phyloP scores from a whole-genome alignment of 192 early-diverging fungal species.

The Rhizoclosmatium globosum region DNA sequence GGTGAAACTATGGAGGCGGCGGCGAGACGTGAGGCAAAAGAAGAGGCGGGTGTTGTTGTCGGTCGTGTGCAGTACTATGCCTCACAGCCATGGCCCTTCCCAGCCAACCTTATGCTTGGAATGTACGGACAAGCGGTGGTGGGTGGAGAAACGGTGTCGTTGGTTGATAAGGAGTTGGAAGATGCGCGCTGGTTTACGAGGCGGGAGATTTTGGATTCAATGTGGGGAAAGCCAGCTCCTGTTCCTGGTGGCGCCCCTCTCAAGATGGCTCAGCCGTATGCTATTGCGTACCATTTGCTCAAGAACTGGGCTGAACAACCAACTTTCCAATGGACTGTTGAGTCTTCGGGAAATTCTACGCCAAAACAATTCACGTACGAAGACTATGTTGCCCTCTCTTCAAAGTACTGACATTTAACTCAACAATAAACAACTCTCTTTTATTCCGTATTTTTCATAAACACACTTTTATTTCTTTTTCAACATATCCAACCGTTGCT shows the following conservation, averaged over 20 bases:
- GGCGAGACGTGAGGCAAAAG: slow-evolving; percentile 54
- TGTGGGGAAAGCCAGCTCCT: not conserved
- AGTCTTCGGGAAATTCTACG: not conserved
- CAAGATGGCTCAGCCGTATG: slow-evolving; percentile 17
- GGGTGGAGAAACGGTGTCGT: slow-evolving; percentile 28
- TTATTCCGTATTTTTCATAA: not conserved
- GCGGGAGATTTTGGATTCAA: slow-evolving; percentile 38
- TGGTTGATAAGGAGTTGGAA: slow-evolving; percentile 53
- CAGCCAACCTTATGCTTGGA: slow-evolving; percentile 63
- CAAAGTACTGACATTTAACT: not conserved
- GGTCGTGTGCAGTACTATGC: slow-evolving; percentile 56
- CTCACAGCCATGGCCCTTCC: slow-evolving; percentile 73
- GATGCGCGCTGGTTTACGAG: slow-evolving; percentile 59
- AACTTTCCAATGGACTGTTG: slow-evolving; percentile 16
- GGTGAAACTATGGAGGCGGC: slow-evolving; percentile 60
- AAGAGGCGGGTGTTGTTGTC: slow-evolving; percentile 60
- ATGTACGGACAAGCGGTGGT: slow-evolving; percentile 46
- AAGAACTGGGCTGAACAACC: slow-evolving; percentile 26
- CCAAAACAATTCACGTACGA: not conserved
- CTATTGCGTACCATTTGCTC: slow-evolving; percentile 29
- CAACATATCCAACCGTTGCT: not conserved
- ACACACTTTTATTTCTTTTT: slow-evolving; percentile 7
- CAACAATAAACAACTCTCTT: not conserved
- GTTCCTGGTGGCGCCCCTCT: not conserved
- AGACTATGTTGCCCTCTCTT: not conserved